A percentile compares a stretch with the other conserved stretches of the same genome.
Evolutionary conservation across 257 asterid genomes (phyloP).

Genomic region (Rauvolfia tetraphylla): DNA sequence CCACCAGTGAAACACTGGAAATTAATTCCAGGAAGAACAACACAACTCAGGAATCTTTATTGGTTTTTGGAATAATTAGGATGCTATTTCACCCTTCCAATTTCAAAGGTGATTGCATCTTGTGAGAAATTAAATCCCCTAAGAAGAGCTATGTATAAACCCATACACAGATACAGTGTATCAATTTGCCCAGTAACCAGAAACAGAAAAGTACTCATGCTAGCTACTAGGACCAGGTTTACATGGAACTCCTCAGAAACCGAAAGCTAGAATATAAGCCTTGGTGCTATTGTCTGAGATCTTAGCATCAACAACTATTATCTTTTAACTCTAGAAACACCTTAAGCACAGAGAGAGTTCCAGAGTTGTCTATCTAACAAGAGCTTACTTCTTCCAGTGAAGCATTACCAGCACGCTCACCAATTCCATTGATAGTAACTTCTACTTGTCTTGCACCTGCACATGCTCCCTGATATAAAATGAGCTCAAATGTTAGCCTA

Average conservation of each 20-base stretch:
- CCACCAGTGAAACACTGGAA: neutral
- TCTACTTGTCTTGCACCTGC: conserved; percentile 98
- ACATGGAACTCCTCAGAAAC: neutral
- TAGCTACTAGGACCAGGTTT: neutral
- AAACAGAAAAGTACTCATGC: neutral
- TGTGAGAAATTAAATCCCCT: neutral
- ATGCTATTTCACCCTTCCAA: neutral
- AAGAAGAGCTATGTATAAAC: neutral
- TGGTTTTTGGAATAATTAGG: neutral
- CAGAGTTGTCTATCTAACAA: neutral
- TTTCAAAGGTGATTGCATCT: no score
- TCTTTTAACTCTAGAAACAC: neutral
- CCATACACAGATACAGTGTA: neutral
- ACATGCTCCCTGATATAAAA: conserved; percentile 65
- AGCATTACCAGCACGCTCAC: conserved; percentile 99
- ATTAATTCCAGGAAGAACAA: neutral
- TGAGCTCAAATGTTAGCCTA: conserved; percentile 16
- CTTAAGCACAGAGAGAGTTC: neutral
- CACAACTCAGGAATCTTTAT: neutral
- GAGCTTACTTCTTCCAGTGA: conserved; percentile 84
- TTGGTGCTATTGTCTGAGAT: neutral
- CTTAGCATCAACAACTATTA: neutral
- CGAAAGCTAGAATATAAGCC: neutral
- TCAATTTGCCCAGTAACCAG: neutral
- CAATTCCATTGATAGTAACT: conserved; percentile 95